phyloP scores from a whole-genome alignment of 352 stramenopile genomes.

The Globisporangium apiculatum region DNA sequence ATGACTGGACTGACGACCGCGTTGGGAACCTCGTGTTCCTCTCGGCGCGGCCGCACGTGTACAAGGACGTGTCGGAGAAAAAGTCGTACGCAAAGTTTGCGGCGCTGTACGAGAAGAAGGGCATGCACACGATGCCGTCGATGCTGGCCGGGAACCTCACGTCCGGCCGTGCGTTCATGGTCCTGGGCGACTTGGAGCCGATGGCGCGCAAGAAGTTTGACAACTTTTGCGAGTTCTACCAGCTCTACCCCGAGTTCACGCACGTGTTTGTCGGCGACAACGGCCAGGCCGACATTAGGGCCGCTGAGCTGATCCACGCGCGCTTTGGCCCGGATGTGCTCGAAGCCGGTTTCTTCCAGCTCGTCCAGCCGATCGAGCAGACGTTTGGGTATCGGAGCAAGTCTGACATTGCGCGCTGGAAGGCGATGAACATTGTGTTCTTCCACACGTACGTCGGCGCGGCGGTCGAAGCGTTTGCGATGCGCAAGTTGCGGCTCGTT shows the following conservation, averaged over 20 bases:
- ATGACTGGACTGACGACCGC: slow-evolving; percentile 84
- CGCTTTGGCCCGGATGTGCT: slow-evolving; percentile 57
- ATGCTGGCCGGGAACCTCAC: slow-evolving; percentile 93
- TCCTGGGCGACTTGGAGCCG: slow-evolving; percentile 93
- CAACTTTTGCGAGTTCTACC: slow-evolving; percentile 91
- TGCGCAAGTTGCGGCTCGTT: slow-evolving; percentile 59
- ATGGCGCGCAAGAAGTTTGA: slow-evolving; percentile 98
- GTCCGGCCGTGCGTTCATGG: slow-evolving; percentile 93
- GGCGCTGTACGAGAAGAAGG: slow-evolving; percentile 86
- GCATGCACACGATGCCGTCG: slow-evolving; percentile 94
- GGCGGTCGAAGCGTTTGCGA: slow-evolving; percentile 53
- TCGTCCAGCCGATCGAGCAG: slow-evolving; percentile 80
- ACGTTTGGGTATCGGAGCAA: slow-evolving; percentile 79
- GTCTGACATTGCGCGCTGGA: slow-evolving; percentile 69
- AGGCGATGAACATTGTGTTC: slow-evolving; percentile 78
- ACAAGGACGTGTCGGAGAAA: slow-evolving; percentile 98
- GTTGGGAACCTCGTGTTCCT: slow-evolving; percentile 98
- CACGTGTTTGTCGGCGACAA: slow-evolving; percentile 99
- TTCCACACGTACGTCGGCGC: slow-evolving; percentile 23
- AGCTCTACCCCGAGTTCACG: slow-evolving; percentile 97
- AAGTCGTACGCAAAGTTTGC: slow-evolving; percentile 97
- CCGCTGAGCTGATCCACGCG: slow-evolving; percentile 85
- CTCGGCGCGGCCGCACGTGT: slow-evolving; percentile 96
- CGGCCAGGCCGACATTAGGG: slow-evolving; percentile 90
- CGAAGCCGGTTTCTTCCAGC: slow-evolving; percentile 86